These are phyloP conservation scores for Penicillium pancosmium DNA, from an alignment of 495 filamentous ascomycete species.

Conservation along the genomic window DNA sequence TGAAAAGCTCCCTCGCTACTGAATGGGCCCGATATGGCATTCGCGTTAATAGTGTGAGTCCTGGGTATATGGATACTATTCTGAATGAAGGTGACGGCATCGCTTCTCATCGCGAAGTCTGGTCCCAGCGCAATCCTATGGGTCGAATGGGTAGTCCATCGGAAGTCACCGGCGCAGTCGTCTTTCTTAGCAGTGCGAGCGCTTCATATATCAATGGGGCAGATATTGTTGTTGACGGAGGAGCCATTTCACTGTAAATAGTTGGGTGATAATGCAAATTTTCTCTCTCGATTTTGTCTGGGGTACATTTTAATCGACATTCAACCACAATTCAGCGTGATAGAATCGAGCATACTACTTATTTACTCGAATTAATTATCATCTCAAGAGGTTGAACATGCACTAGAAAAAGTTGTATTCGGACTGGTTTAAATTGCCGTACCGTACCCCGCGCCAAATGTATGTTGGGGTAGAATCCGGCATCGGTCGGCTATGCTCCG, in stretches of 20 bases:
- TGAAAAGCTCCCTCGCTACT: conserved; percentile 63
- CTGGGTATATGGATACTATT: conserved; percentile 84
- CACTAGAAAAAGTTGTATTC: too few species aligned
- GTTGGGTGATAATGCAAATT: neutral
- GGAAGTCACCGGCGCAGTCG: conserved; percentile 77
- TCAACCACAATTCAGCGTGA: too few species aligned
- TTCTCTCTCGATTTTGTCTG: neutral
- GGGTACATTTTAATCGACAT: too few species aligned
- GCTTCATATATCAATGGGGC: conserved; percentile 74
- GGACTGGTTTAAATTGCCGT: too few species aligned
- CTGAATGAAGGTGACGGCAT: conserved; percentile 52
- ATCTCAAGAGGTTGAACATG: too few species aligned
- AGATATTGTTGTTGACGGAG: conserved; percentile 60
- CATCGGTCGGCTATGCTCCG: conserved; percentile 16
- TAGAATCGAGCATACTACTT: too few species aligned
- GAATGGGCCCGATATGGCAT: conserved; percentile 70
- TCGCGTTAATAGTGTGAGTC: conserved; percentile 68
- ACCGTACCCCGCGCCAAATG: too few species aligned
- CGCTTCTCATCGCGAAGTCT: conserved; percentile 69
- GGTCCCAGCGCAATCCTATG: conserved; percentile 74
- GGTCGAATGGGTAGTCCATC: conserved; percentile 70
- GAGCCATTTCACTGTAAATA: conserved; percentile 30
- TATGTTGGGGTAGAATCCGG: neutral
- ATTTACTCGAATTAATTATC: too few species aligned
- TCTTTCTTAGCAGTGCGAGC: conserved; percentile 75